phyloP scores from a whole-genome alignment of 1,284 basidiomycete genomes.

The Rugosomyces carneus region DNA sequence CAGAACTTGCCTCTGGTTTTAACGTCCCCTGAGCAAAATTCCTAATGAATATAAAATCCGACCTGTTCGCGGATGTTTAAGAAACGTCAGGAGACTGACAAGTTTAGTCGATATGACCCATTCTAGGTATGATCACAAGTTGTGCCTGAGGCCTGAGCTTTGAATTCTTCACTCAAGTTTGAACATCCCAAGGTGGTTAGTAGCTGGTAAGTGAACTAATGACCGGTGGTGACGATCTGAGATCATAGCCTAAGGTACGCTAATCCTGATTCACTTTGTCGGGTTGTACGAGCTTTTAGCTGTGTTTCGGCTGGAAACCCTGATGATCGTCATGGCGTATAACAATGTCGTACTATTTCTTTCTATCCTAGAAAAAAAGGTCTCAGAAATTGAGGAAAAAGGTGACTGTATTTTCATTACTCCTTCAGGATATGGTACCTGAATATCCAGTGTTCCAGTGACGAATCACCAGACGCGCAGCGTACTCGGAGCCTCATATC shows the following conservation, averaged over 20 bases:
- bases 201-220: slow-evolving; percentile 5
- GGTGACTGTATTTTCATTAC: background rate
- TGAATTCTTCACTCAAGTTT: slow-evolving; percentile 7
- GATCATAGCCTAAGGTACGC: slow-evolving; percentile 18
- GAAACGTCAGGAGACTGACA: slow-evolving; percentile 15
- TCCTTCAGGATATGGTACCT: slow-evolving; percentile 4
- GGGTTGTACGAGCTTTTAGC: background rate
- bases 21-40: slow-evolving; percentile 16
- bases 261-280: background rate
- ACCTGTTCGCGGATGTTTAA: slow-evolving; percentile 17
- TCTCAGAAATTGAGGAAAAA: too few species aligned
- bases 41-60: slow-evolving; percentile 16
- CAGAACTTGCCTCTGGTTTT: slow-evolving; percentile 13
- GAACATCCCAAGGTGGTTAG: slow-evolving; percentile 18
- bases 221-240: slow-evolving; percentile 14
- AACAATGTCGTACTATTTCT: too few species aligned
- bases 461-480: slow-evolving; percentile 6
- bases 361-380: too few species aligned
- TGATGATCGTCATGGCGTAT: background rate
- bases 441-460: slow-evolving; percentile 10
- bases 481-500: slow-evolving; percentile 10
- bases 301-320: background rate
- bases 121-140: slow-evolving; percentile 14
- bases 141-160: slow-evolving; percentile 13
- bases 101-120: slow-evolving; percentile 16